Percentiles rank a stretch among this genome's conserved stretches.
Conservation (phyloP, 495 filamentous ascomycete genomes). For the Gamarada debralockiae region DNA sequence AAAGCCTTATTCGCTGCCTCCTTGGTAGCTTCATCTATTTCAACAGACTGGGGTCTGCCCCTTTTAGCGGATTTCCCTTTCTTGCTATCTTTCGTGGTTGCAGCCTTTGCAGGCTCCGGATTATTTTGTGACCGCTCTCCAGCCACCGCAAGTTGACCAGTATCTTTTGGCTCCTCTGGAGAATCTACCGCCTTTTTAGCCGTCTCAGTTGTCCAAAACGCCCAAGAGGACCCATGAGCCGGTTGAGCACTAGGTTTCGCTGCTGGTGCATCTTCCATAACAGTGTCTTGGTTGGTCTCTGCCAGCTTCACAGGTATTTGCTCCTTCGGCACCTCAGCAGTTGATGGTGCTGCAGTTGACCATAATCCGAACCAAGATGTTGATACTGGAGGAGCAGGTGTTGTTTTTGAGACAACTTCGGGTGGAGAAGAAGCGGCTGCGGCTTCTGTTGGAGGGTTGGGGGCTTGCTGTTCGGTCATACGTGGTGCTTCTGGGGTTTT, state of each 20-base stretch:
- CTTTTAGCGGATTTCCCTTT: slow-evolving; percentile 29
- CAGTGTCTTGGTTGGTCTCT: slow-evolving; percentile 21
- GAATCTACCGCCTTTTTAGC: slow-evolving; percentile 33
- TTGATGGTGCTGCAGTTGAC: slow-evolving; percentile 27
- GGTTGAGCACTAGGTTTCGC: slow-evolving; percentile 16
- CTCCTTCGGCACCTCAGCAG: slow-evolving; percentile 5
- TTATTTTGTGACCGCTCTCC: slow-evolving; percentile 60
- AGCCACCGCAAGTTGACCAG: slow-evolving; percentile 66
- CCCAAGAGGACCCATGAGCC: slow-evolving; percentile 23
- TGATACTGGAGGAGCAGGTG: slow-evolving; percentile 19
- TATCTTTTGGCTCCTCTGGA: slow-evolving; percentile 32
- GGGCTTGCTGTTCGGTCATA: neutral
- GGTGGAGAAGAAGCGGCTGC: slow-evolving; percentile 15
- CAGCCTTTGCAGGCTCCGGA: slow-evolving; percentile 56
- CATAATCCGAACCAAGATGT: slow-evolving; percentile 52
- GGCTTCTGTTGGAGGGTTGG: neutral
- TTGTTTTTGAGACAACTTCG: neutral
- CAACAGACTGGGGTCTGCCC: slow-evolving; percentile 28
- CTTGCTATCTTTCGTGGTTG: slow-evolving; percentile 41
- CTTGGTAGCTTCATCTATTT: slow-evolving; percentile 22
- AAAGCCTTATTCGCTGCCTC: neutral
- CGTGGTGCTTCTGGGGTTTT: slow-evolving; percentile 16
- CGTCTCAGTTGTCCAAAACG: slow-evolving; percentile 53
- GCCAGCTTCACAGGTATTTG: slow-evolving; percentile 28
- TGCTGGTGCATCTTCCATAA: slow-evolving; percentile 24